Percentiles rank a stretch among this genome's conserved stretches.
These are phyloP conservation scores for Cymbidium sinense DNA, from an alignment of 106 monocot species.

Conservation along the genomic window DNA sequence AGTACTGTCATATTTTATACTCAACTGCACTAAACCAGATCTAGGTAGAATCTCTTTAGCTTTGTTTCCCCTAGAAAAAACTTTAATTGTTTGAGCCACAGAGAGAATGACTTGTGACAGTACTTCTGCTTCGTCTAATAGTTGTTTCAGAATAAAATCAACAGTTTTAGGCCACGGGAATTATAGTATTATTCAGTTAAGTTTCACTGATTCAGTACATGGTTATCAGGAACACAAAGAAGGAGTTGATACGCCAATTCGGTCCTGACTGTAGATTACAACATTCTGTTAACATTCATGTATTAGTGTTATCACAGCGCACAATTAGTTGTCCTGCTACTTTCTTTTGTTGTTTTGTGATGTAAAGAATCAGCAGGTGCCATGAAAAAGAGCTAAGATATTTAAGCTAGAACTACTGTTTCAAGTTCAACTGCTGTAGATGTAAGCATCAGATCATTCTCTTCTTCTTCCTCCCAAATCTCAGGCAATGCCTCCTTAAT, in stretches of 20 bases:
- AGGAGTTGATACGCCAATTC: neutral
- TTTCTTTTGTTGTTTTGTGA: neutral
- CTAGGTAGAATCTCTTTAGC: too few relatives aligned
- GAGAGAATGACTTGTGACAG: too few relatives aligned
- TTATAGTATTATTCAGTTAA: too few relatives aligned
- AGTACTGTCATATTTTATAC: too few relatives aligned
- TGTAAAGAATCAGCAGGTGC: neutral
- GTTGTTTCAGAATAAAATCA: too few relatives aligned
- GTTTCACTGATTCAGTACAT: too few relatives aligned
- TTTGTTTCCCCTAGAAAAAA: too few relatives aligned
- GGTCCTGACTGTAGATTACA: neutral
- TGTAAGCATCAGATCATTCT: constrained; percentile 27
- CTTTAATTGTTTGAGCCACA: too few relatives aligned
- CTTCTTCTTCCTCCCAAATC: constrained; percentile 57
- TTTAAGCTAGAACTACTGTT: constrained; percentile 45
- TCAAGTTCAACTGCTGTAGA: constrained; percentile 29
- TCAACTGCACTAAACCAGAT: too few relatives aligned
- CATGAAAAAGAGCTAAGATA: neutral
- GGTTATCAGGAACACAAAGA: neutral
- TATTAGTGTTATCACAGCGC: neutral
- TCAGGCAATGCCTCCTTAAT: constrained; percentile 83
- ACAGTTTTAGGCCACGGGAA: too few relatives aligned
- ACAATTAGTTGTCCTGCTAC: too few relatives aligned
- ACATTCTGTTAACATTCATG: neutral
- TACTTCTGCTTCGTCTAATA: too few relatives aligned